These are phyloP conservation scores for Fallopia convolvulus DNA, from an alignment of 148 eudicot species.

Conservation along the genomic window DNA sequence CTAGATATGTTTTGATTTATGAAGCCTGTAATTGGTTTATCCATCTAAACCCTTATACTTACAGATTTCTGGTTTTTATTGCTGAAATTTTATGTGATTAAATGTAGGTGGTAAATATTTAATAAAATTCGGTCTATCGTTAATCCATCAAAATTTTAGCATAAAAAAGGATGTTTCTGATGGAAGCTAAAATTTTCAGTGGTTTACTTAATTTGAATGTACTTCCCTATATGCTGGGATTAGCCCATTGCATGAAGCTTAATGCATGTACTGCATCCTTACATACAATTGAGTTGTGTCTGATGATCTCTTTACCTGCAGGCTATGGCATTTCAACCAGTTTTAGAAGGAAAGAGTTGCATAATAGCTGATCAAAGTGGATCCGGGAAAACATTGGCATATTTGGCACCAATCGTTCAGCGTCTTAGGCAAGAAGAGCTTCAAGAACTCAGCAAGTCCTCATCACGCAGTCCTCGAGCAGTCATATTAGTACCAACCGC, in stretches of 20 bases:
- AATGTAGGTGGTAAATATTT: neutral
- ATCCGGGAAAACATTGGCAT: constrained; percentile 95
- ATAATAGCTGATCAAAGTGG: constrained; percentile 99
- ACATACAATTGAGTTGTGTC: constrained; percentile 7
- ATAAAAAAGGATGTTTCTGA: neutral
- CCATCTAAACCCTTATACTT: neutral
- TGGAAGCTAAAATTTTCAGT: neutral
- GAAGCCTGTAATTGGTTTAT: neutral
- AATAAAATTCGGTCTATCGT: neutral
- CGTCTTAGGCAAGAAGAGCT: constrained; percentile 85
- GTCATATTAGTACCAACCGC: constrained; percentile 90
- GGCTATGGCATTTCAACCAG: constrained; percentile 81
- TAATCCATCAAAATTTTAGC: neutral
- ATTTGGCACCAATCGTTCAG: constrained; percentile 79
- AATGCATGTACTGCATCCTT: constrained; percentile 8
- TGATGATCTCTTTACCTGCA: constrained; percentile 21
- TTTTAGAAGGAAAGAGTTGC: constrained; percentile 65
- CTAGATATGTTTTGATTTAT: constrained; percentile 5
- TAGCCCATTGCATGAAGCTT: neutral
- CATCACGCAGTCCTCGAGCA: constrained; percentile 73
- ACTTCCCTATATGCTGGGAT: neutral
- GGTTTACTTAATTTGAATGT: neutral
- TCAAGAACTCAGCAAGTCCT: constrained; percentile 61
- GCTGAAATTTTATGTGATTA: neutral
- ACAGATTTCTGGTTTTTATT: neutral